phyloP scores from a whole-genome alignment of 768 basidiomycete species.

The Leccinum barrowsii region DNA sequence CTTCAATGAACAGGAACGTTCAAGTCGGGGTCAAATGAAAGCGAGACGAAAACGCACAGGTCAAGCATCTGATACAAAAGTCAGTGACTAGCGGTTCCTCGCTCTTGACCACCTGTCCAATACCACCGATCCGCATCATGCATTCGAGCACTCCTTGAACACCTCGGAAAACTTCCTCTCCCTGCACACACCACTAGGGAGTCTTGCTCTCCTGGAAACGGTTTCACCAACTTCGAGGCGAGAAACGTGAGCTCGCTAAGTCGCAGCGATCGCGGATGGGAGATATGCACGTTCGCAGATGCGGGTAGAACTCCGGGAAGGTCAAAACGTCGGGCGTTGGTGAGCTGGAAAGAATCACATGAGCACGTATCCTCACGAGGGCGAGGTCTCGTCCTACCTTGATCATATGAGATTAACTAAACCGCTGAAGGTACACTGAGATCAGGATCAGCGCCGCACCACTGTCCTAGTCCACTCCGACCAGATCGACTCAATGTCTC shows the following conservation, averaged over 20 bases:
- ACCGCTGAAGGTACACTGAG: conserved; percentile 51
- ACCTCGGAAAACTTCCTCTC: conserved; percentile 78
- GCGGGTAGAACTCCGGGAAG: conserved; percentile 49
- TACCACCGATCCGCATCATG: conserved; percentile 69
- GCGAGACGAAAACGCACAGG: conserved; percentile 44
- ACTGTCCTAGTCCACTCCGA: conserved; percentile 44
- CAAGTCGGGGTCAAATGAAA: neutral
- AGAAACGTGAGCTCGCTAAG: conserved; percentile 63
- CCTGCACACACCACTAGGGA: conserved; percentile 67
- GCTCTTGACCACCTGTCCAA: conserved; percentile 57
- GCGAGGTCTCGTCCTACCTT: conserved; percentile 35
- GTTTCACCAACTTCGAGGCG: conserved; percentile 45
- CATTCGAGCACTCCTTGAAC: conserved; percentile 81
- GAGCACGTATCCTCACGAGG: neutral
- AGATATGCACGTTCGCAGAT: conserved; percentile 51
- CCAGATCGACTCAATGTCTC: conserved; percentile 44
- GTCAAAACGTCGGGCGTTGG: conserved; percentile 26
- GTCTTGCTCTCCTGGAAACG: conserved; percentile 43
- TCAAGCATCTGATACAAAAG: conserved; percentile 66
- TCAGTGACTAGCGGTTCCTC: conserved; percentile 54
- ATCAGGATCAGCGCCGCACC: conserved; percentile 55
- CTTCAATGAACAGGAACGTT: conserved; percentile 49
- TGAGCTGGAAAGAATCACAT: conserved; percentile 11
- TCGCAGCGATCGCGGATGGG: conserved; percentile 68
- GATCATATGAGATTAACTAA: conserved; percentile 47